Base-by-base conservation (phyloP, 2,329 filamentous ascomycete species). In the Fusarium xyrophilum region DNA sequence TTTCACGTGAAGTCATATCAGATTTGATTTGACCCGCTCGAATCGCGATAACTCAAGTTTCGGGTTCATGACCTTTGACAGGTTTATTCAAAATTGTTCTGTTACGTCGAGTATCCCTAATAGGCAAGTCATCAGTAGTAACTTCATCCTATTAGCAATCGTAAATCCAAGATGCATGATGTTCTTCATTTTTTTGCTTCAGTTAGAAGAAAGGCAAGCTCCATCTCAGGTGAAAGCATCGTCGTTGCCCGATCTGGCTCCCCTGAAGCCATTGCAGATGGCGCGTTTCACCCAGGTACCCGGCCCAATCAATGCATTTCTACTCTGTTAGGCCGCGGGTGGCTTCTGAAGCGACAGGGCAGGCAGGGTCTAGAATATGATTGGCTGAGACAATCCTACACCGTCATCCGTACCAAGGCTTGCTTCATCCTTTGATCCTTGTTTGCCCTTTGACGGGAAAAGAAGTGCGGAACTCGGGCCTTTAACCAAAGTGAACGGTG, bases 281-380 rank as follows among this genome's bases (percentile, higher is more conserved):
- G 56, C 38, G 65, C 39, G 71, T 73, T 73, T 73, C 71, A 73
- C 53, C 56, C 63, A 71, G 66, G 65, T 55, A 73, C 71, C 71
- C 27, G 47, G 55, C 40, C 66, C 70, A 71, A 71, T 73, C 68
- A 73, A 56, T 56, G 46, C 43, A 55, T 36, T 32, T 36, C 23
- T 50, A n/a, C n/a, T n/a, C n/a, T n/a, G n/a, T n/a, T n/a, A 39
- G 28, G 36, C 40, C 32, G 62, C 65, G 65, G 68, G 71, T 66
- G 63, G 68, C 70, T 68, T 72, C 70, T 56, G 50, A 54, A 67
- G 67, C 46, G 57, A 46, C 65, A 63, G 55, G 52, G 58, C 27
- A n/a, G 52, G 58, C 27, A n/a, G 19, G 5, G 5, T 47, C 59
- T 17, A 42, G 27, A 19, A 13, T 19, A 27, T 69, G 59, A 73